Evolutionary conservation across 371 early-diverging fungal species (phyloP), one percentile per base, ranked within the genome.

Genomic region (Apophysomyces variabilis): DNA sequence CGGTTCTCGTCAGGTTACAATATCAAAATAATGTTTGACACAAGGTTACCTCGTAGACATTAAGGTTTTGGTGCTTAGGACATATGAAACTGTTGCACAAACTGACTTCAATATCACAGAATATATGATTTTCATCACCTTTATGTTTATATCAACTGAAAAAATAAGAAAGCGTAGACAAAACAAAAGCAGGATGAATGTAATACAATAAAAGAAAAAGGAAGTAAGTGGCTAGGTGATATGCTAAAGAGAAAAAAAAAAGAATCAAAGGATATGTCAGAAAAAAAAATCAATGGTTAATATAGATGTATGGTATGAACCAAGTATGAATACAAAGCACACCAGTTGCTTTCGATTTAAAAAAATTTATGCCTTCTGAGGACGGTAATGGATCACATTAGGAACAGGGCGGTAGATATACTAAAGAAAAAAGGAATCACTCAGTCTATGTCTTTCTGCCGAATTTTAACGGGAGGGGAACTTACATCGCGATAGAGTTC

Each of bases 401-500:
- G 91, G 90, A 11, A 91, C 86, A 38, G 80, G 80, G 8, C 68
- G 69, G 58, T 90, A 90, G 14, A 90, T 75, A 58, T 86, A 89
- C 83, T 83, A 72, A 37, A 61, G 32, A 37, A 41, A 60, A 37
- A 16, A 56, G 32, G 32, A 26, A 26, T 26, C 32, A 26, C 32
- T 26, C 32, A 26, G 32, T 26, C 32, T 26, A 3, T 26, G 32
- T 26, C 4, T 32, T 7, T 36, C 21, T 21, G 14, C 16, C 16
- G 14, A 12, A 14, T 44, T 39, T 5, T 18, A 39, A 6, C 8
- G n/a, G 1, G 12, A n/a, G 35, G 36, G 41, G n/a, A 5, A 79
- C 82, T 83, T 78, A 85, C 85, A 77, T 90, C 88, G 56, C 88
- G 82, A 64, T 89, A 90, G 7, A 90, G 82, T 16, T 87, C 88